These are phyloP conservation scores for Castanea mollissima DNA, from an alignment of 306 rosid genomes.

Conservation along the genomic window DNA sequence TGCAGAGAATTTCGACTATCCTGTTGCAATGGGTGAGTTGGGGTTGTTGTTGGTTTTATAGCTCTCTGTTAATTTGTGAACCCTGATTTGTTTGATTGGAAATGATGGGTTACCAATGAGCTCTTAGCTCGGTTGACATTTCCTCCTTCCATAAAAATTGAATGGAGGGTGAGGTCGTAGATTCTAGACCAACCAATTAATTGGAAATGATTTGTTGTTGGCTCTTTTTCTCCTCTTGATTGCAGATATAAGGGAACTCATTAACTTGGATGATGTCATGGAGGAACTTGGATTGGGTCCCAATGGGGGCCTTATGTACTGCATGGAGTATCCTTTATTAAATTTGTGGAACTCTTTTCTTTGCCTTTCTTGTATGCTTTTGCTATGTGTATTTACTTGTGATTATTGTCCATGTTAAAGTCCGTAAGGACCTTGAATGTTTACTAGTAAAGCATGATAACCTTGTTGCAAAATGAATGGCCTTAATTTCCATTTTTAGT, in stretches of 20 bases:
- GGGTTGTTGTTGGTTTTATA: neutral
- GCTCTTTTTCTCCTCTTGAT: constrained; percentile 2
- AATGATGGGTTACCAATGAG: too few relatives aligned
- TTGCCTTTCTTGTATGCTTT: neutral
- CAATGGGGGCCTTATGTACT: constrained; percentile 88
- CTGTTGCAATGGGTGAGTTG: constrained; percentile 77
- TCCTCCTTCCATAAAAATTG: too few relatives aligned
- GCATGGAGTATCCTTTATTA: constrained; percentile 97
- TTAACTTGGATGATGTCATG: constrained; percentile 93
- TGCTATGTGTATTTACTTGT: neutral
- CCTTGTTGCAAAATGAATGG: constrained; percentile 10
- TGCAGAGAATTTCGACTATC: constrained; percentile 93
- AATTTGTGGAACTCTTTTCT: neutral
- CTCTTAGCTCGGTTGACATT: too few relatives aligned
- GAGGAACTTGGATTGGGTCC: constrained; percentile 97
- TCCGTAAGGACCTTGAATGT: neutral
- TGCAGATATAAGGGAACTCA: constrained; percentile 87
- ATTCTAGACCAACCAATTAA: too few relatives aligned
- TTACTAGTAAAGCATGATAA: neutral
- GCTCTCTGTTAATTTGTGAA: neutral
- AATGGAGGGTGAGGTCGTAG: too few relatives aligned
- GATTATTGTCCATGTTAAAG: neutral
- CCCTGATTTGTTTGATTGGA: neutral
- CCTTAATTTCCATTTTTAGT: constrained; percentile 62
- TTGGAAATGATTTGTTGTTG: too few relatives aligned